phyloP scores from a whole-genome alignment of 805 yeast species.

The Sungouiella thailandica region DNA sequence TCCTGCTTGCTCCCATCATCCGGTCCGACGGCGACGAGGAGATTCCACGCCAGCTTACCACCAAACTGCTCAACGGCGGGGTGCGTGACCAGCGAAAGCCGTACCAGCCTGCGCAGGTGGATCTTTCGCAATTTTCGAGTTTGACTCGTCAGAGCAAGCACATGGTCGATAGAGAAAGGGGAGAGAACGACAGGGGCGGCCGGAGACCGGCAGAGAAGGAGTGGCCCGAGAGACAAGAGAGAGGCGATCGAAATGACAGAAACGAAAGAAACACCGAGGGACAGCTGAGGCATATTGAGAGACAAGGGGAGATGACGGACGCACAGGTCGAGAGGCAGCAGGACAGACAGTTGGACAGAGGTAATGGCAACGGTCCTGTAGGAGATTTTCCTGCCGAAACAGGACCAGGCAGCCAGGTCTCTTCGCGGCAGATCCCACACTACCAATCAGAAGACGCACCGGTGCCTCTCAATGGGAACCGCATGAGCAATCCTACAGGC shows the following conservation, averaged over 20 bases:
- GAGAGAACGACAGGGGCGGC: too few relatives aligned
- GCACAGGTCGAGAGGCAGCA: too few relatives aligned
- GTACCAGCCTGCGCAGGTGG: constrained; percentile 44
- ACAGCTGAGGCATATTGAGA: too few relatives aligned
- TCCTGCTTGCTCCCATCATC: constrained; percentile 36
- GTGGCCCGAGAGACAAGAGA: not conserved
- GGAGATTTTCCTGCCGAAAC: not conserved
- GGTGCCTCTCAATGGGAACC: too few relatives aligned
- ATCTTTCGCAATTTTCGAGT: constrained; percentile 39
- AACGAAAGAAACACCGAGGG: not conserved
- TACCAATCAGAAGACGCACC: not conserved
- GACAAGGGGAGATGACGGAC: too few relatives aligned
- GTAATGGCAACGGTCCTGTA: not conserved
- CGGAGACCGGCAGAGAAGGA: not conserved
- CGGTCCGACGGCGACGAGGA: constrained; percentile 22
- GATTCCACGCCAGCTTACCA: constrained; percentile 3
- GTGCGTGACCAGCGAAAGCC: constrained; percentile 19
- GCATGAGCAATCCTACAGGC: not conserved
- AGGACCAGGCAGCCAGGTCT: not conserved
- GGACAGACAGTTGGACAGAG: too few relatives aligned
- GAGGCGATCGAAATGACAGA: not conserved
- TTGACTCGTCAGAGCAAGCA: constrained; percentile 35
- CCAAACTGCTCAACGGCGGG: constrained; percentile 3
- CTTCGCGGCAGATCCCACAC: not conserved
- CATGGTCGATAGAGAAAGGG: not conserved